Evolutionary conservation across 148 eudicot genomes (phyloP).

Genomic region (Fallopia convolvulus): DNA sequence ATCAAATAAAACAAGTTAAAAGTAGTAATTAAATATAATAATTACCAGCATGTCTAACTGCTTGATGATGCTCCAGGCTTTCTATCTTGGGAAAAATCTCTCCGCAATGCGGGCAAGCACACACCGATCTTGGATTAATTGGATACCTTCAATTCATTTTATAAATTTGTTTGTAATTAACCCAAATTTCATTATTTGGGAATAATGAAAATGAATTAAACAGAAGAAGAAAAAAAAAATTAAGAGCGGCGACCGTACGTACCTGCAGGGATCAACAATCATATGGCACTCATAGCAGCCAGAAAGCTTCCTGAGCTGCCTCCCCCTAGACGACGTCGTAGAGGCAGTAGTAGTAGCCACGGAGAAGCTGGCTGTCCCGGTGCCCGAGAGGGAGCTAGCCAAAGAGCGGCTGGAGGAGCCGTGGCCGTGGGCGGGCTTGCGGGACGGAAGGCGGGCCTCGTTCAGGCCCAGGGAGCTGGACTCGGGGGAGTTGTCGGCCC

Average conservation of each 20-base stretch:
- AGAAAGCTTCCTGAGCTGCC: constrained; percentile 75
- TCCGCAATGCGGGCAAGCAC: constrained; percentile 88
- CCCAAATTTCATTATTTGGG: no score
- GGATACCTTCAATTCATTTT: constrained; percentile 41
- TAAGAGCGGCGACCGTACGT: no score
- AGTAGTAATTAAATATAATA: no score
- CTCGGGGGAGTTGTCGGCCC: constrained; percentile 77
- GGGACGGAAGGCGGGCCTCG: constrained; percentile 37
- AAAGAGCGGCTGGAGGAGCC: constrained; percentile 27
- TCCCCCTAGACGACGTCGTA: constrained; percentile 40
- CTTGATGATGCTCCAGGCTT: constrained; percentile 90
- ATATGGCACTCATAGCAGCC: constrained; percentile 87
- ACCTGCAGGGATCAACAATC: constrained; percentile 87
- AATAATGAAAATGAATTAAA: not conserved
- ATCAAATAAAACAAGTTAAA: not conserved
- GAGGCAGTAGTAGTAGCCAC: constrained; percentile 8
- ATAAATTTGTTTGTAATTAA: not conserved
- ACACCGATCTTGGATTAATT: constrained; percentile 55
- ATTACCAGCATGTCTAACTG: constrained; percentile 80
- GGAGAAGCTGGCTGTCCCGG: not conserved
- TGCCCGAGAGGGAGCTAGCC: constrained; percentile 24
- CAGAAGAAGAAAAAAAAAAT: not conserved
- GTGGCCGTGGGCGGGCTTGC: constrained; percentile 13
- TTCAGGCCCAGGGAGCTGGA: constrained; percentile 38
- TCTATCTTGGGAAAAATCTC: constrained; percentile 85